Conservation (phyloP, 2,329 filamentous ascomycete genomes). For the Fusarium goolgardi region DNA sequence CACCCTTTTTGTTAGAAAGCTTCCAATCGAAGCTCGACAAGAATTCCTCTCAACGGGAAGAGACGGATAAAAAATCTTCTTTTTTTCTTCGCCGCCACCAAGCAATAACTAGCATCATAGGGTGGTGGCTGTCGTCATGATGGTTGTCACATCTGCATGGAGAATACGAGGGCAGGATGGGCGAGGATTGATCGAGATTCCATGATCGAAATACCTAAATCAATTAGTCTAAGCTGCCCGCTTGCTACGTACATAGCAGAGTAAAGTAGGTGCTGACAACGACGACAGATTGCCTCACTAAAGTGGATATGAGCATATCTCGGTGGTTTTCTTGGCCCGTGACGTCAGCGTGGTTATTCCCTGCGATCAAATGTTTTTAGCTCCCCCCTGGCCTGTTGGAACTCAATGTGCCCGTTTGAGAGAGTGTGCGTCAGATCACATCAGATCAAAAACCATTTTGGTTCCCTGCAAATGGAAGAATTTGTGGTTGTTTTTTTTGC, state of each 20-base stretch:
- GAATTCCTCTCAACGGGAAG: slow-evolving; percentile 15
- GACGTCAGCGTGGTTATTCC: slow-evolving; percentile 41
- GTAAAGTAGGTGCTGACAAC: slow-evolving; percentile 6
- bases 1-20: background rate
- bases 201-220: slow-evolving; percentile 15
- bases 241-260: background rate
- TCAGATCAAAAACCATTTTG: slow-evolving; percentile 12
- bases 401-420: slow-evolving; percentile 26
- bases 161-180: slow-evolving; percentile 23
- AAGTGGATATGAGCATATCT: slow-evolving; percentile 19
- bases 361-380: slow-evolving; percentile 13
- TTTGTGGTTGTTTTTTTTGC: slow-evolving; percentile 3
- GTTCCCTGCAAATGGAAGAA: background rate
- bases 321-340: slow-evolving; percentile 27
- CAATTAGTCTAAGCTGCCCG: background rate
- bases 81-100: slow-evolving; percentile 8
- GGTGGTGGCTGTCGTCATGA: slow-evolving; percentile 10
- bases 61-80: slow-evolving; percentile 11
- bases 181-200: slow-evolving; percentile 1
- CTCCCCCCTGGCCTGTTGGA: slow-evolving; percentile 3
- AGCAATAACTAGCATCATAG: slow-evolving; percentile 8
- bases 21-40: slow-evolving; percentile 16
- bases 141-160: slow-evolving; percentile 8
- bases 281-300: slow-evolving; percentile 21
- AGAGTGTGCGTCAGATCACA: slow-evolving; percentile 13